Base-by-base conservation (phyloP, 148 eudicot species). In the Nyssa sinensis region DNA sequence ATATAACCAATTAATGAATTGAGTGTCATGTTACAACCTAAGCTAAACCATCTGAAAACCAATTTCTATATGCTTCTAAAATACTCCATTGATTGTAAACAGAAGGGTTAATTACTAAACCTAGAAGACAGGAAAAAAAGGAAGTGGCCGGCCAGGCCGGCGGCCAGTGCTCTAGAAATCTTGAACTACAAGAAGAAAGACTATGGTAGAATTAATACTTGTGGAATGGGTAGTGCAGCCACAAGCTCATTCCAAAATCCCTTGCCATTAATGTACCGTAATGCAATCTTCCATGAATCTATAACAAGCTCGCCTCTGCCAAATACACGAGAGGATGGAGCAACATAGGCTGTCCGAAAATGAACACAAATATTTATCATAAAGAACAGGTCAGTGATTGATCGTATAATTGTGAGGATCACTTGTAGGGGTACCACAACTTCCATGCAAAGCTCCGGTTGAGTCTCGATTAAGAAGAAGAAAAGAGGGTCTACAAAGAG, bases 271-370 rank as follows among this genome's bases (percentile, higher is more conserved):
- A 89, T 21, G 62, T 93, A 93, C 62, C 88, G 74, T 67, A 64
- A 23, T 16, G 96, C 88, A 30, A 93, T 89, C 81, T 82, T 89
- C 2, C 66, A 57, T 17, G 86, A 75, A 37, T 91, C 92, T 4
- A 93, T 77, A 55, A 93, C 85, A 57, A 93, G 90, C 79, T 93
- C 96, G n/a, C 98, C 98, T 71, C 98, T 81, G 31, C 96, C 98
- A 74, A 89, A 89, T 6, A 91, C 84, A 35, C 92, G 87, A 10
- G 98, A 93, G 3, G 98, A 93, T 9, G 96, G 98, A 0, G 96
- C 96, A 19, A 91, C 80, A 49, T 83, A 93, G 25, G 98, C 98
- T 27, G 98, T 93, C 3, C 89, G 82, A 71, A 93, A 93, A 74
- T 77, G 85, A 25, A 90, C 77, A 64, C 79, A 79, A 76, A 93